Base-by-base conservation (phyloP, 371 early-diverging fungal genomes). In the Blyttiomyces sp. region DNA sequence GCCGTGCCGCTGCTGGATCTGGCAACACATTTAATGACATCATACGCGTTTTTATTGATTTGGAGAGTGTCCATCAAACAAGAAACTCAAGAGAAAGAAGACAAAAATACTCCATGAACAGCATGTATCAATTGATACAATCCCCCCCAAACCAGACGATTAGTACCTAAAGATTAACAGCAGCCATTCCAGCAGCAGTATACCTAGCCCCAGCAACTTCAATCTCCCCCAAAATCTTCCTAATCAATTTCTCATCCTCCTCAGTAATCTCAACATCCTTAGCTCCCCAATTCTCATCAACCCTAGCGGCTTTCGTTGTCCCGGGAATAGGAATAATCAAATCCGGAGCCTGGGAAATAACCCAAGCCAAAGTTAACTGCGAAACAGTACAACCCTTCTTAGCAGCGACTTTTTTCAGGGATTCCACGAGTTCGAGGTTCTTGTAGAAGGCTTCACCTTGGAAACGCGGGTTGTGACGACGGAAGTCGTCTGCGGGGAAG, bases 401-500 rank as follows among this genome's bases (percentile, higher is more conserved):
- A 13, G 56, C 61, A n/a, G 84, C 84, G 9, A 83, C 42, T 0
- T 24, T 62, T 17, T 70, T 56, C 27, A 85, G 65, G 26, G 72
- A 74, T n/a, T 77, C 62, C 11, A 80, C 84, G 6, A 86, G 60
- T 63, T 77, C 67, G 30, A 84, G 59, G 61, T 85, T 85, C 55
- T 80, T 73, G 1, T 46, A 51, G 55, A 85, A 76, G 61, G 76
- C 72, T 11, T 80, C 82, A 2, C 66, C 64, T 45, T 63, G 35
- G 62, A 82, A 84, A 21, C 82, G 79, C 4, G 84, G 82, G 26
- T 67, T 63, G 28, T 36, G 44, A 7, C 70, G 68, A 30, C 87
- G 79, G 60, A 57, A 73, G 55, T 85, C 85, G 32, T 65, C 65
- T 4, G 49, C 63, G 11, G 59, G 69, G 19, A 85, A 52, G 34